These are phyloP conservation scores for Citropsis articulata DNA, from an alignment of 345 rosid genomes.

Conservation along the genomic window DNA sequence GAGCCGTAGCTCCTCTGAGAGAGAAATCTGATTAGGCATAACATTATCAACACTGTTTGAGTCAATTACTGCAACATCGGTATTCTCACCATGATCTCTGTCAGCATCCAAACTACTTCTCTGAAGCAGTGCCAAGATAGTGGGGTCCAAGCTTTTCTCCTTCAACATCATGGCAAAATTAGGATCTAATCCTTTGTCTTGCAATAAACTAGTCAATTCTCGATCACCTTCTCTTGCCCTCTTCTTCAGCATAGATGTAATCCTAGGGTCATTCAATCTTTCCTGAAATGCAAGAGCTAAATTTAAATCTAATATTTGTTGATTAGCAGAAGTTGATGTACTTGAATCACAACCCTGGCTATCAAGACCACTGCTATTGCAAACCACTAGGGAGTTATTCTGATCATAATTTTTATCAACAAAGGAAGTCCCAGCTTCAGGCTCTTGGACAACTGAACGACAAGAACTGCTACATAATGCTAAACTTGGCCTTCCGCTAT, in stretches of 20 bases:
- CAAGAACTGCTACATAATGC: slow-evolving; percentile 85
- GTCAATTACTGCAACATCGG: slow-evolving; percentile 55
- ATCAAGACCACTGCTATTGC: slow-evolving; percentile 87
- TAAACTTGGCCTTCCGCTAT: slow-evolving; percentile 95
- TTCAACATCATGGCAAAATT: slow-evolving; percentile 99
- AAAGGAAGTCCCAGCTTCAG: slow-evolving; percentile 67
- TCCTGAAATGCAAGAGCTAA: slow-evolving; percentile 88
- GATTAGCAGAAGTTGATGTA: slow-evolving; percentile 77
- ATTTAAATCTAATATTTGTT: slow-evolving; percentile 80
- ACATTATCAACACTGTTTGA: slow-evolving; percentile 82
- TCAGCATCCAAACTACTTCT: slow-evolving; percentile 99
- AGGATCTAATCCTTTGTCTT: slow-evolving; percentile 98
- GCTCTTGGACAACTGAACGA: slow-evolving; percentile 81
- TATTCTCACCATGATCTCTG: slow-evolving; percentile 92
- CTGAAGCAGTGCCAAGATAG: slow-evolving; percentile 92
- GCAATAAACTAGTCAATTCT: slow-evolving; percentile 82
- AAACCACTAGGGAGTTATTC: slow-evolving; percentile 48
- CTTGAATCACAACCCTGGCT: slow-evolving; percentile 97
- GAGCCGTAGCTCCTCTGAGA: slow-evolving; percentile 93
- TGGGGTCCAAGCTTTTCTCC: slow-evolving; percentile 94
- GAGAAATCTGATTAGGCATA: slow-evolving; percentile 79
- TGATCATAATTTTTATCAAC: slow-evolving; percentile 66
- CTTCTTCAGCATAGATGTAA: slow-evolving; percentile 79
- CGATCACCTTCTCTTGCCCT: slow-evolving; percentile 78
- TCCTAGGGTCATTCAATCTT: slow-evolving; percentile 83